Evolutionary conservation across 331 rosid genomes (phyloP).

Genomic region (Erythrophleum ivorense): DNA sequence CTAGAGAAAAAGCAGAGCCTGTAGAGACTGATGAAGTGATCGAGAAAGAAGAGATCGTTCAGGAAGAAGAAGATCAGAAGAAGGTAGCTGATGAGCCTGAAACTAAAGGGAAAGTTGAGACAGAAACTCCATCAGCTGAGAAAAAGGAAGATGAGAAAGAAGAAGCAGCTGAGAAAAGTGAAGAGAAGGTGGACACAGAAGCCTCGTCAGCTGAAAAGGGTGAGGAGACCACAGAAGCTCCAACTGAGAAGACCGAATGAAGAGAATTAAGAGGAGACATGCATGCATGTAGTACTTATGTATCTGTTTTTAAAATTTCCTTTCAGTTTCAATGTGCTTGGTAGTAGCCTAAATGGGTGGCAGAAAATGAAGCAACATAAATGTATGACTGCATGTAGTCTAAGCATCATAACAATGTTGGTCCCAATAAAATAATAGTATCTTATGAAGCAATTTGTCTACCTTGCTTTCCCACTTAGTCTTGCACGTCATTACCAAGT

Average conservation of each 20-base stretch:
- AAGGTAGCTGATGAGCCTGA: slow-evolving; percentile 33
- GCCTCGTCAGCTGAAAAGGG: no score
- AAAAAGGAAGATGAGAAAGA: slow-evolving; percentile 36
- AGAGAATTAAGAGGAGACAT: no score
- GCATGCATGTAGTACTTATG: no score
- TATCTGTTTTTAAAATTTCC: no score
- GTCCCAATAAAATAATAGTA: slow-evolving; percentile 18
- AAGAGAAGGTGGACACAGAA: no score
- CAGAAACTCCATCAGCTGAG: slow-evolving; percentile 27
- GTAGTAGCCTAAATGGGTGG: not conserved
- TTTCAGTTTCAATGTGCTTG: no score
- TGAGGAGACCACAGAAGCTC: slow-evolving; percentile 8
- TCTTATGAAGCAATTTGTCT: not conserved
- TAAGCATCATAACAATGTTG: slow-evolving; percentile 25
- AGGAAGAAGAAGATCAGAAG: slow-evolving; percentile 30
- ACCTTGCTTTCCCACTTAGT: not conserved
- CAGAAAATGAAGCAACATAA: slow-evolving; percentile 24
- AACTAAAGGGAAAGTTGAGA: slow-evolving; percentile 33
- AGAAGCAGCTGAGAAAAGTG: not conserved
- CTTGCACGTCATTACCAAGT: no score
- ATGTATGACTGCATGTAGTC: slow-evolving; percentile 10
- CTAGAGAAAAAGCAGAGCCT: slow-evolving; percentile 5
- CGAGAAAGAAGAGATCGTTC: slow-evolving; percentile 46
- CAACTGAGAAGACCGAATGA: slow-evolving; percentile 19
- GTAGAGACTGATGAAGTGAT: slow-evolving; percentile 21